These are phyloP conservation scores for Calonectria hongkongensis DNA, from an alignment of 2,329 filamentous ascomycete genomes.

Conservation along the genomic window DNA sequence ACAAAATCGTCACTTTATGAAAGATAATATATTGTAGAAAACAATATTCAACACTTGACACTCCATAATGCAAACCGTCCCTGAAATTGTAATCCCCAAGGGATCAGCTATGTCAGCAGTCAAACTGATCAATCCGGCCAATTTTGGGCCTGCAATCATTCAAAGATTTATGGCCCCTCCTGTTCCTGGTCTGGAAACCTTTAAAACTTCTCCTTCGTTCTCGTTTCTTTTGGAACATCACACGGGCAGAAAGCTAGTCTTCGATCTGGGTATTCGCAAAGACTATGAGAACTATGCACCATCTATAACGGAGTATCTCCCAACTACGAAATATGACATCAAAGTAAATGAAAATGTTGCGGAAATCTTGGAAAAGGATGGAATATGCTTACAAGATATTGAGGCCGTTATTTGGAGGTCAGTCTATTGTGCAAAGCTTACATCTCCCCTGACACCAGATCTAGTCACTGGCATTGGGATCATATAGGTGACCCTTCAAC, in stretches of 20 bases:
- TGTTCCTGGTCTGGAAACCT: slow-evolving; percentile 59
- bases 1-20: neutral
- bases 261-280: slow-evolving; percentile 57
- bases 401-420: slow-evolving; percentile 52
- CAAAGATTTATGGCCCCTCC: slow-evolving; percentile 62
- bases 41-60: neutral
- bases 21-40: neutral
- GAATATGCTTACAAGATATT: slow-evolving; percentile 32
- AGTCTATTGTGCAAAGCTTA: neutral
- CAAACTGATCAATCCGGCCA: slow-evolving; percentile 62
- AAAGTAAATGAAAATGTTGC: slow-evolving; percentile 52
- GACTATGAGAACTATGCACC: slow-evolving; percentile 55
- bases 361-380: slow-evolving; percentile 45
- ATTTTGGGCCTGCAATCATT: slow-evolving; percentile 62
- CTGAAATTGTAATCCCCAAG: slow-evolving; percentile 31
- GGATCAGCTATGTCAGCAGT: slow-evolving; percentile 47
- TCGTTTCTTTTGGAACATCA: slow-evolving; percentile 56
- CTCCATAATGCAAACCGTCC: neutral
- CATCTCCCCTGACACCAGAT: neutral
- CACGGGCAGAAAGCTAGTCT: slow-evolving; percentile 55
- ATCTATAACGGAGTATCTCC: slow-evolving; percentile 51
- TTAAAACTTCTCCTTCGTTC: slow-evolving; percentile 55
- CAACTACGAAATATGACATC: slow-evolving; percentile 54
- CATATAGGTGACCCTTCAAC: slow-evolving; percentile 70
- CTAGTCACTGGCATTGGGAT: slow-evolving; percentile 69